Evolutionary conservation across 441 rosid genomes (phyloP), one percentile per base, ranked within the genome.

Genomic region (Populus hybrid): DNA sequence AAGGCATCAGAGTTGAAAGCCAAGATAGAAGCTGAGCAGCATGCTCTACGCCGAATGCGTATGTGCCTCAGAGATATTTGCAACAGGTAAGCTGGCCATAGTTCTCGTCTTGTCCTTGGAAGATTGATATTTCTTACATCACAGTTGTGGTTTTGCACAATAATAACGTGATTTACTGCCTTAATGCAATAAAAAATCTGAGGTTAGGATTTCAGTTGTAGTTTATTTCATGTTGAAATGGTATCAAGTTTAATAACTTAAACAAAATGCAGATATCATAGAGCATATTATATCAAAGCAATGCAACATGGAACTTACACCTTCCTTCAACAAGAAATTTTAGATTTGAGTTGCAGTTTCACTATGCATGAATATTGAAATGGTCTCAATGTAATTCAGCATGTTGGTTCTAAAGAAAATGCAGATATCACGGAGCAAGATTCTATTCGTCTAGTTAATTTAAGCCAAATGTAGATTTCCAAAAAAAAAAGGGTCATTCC

Each of bases 21-120:
- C 73, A 89, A 91, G 90, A 91, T 92, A 78, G 99, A 94, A 86
- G 96, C 98, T 36, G 99, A 97, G 90, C 99, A 97, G 85, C 99
- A 97, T 87, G 95, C 99, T 67, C 98, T 97, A 83, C 95, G 99
- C 65, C 90, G 99, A 75, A 84, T 97, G 81, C 91, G 99, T 74
- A 97, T 94, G 98, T 97, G 99, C 87, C 99, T 97, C 75, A 88
- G 99, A 87, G 99, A 97, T 85, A 80, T 97, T 90, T 97, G 99
- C 89, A 97, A 97, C 75, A 87, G 99, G 99, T 94, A 88, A 87
- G 77, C 77, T 78, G 69, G 57, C 53, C 73, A 53, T 77, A 69
- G 16, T n/a, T 65, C 57, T 32, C 42, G 64, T 16, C 36, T 40
- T 30, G 16, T 42, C 20, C 20, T 6, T 14, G 11, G 61, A 38